Base-by-base conservation (phyloP, 139 green algal genomes). In the Eudorina sp. region DNA sequence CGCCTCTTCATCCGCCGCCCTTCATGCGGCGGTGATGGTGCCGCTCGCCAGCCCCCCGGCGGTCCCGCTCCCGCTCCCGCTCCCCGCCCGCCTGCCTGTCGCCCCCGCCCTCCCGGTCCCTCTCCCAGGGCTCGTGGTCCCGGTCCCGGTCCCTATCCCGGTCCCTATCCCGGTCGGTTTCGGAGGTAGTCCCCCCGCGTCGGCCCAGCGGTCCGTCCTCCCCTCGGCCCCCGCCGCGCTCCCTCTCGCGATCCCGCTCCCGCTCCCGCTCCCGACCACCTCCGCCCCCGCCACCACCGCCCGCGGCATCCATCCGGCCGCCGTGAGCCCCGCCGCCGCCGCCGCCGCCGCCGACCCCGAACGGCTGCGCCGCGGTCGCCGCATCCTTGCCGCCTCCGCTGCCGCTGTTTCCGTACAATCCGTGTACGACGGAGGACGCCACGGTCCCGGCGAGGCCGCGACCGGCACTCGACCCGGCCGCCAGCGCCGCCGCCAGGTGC, bases 61-160 rank as follows among this genome's bases (percentile, higher is more conserved):
- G 48, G 23, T 83, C 75, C 48, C 75, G 48, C 53, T 84, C 77
- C 19, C 75, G 48, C 25, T 83, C 75, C 48, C 75, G 48, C 53
- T 84, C 77, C 6, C 77, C 77, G 3, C 36, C 53, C 3, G 53
- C 77, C 53, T 43, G 53, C 40, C 77, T 46, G 40, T 85, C 58
- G 4, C 55, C 79, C 9, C 40, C 79, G 27, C 79, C 55, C 79
- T 76, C 41, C 38, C 79, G 27, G 29, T 75, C 41, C 79, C 79
- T 25, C 0, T 53, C 58, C 27, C 58, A n/a, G 13, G 9, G 38
- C 38, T 85, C 79, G 27, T 75, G 58, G 8, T 85, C 79, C 9
- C 79, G 38, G n/a, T 85, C 77, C 23, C 77, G 58, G 5, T 84
- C 76, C 34, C 72, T 19, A 25, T 82, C 64, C 27, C 64, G 68